Evolutionary conservation across 1,284 basidiomycete species (phyloP), one percentile per base, ranked within the genome.

Genomic region (Ganoderma sp.): DNA sequence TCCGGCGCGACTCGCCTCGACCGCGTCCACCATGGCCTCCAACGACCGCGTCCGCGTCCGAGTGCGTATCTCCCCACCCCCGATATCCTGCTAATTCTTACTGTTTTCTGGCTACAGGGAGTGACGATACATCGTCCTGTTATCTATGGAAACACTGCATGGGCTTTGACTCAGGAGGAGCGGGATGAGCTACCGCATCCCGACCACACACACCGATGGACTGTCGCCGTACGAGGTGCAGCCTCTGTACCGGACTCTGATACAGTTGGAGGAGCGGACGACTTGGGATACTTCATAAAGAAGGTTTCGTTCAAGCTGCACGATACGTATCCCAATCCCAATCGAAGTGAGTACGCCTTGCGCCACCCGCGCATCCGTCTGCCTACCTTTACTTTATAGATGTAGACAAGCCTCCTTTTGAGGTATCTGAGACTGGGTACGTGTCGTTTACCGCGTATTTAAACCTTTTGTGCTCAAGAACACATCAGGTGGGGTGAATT

Each of bases 301-400:
- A 89, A 96, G 61, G 97, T 99, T 63, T 95, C 95, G 17, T 99
- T 99, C 88, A 97, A 97, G 80, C 83, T 99, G 61, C 98, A 99
- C 81, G 98, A 99, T 73, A 98, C 97, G 0, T 99, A 98, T 82
- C 80, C 95, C 0, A 96, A 92, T 77, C 95, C 96, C 0, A 92
- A 91, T 52, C 84, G 97, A 81, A 94, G 97, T 97, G 76, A 78
- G 92, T 79, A 60, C 61, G 62, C 37, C n/a, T 56, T 60, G 61
- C 22, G 64, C 41, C 63, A 56, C 63, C 48, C 37, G 28, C n/a
- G 37, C 45, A 32, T 39, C 58, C 15, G 48, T 34, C 43, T 54
- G 25, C 42, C 17, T n/a, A 32, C 52, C 50, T 64, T 25, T 41
- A 25, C 14, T 14, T 32, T 3, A 43, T 34, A 98, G 96, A 92